Evolutionary conservation across 2,329 filamentous ascomycete species (phyloP).

Genomic region (Neonectria coccinea): DNA sequence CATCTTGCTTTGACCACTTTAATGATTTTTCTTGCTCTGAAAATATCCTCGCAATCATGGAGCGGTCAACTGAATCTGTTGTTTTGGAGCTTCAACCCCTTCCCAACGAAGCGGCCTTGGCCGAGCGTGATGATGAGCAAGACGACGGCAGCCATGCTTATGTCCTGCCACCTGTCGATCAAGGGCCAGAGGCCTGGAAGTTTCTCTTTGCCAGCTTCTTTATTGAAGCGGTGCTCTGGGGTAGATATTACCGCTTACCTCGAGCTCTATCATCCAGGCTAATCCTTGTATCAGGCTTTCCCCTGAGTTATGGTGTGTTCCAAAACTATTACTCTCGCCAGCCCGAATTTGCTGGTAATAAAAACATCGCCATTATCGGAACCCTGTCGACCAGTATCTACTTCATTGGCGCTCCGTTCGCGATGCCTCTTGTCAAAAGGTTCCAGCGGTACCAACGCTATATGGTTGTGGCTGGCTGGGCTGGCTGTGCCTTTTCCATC

Average conservation of each 20-base stretch:
- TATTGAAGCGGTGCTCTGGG: slow-evolving; percentile 43
- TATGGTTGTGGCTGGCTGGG: slow-evolving; percentile 27
- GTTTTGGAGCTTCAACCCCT: background rate
- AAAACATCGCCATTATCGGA: slow-evolving; percentile 30
- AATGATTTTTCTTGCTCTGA: background rate
- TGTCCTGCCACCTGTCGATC: slow-evolving; percentile 36
- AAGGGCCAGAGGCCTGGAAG: slow-evolving; percentile 37
- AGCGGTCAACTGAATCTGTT: background rate
- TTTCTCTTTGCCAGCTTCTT: slow-evolving; percentile 40
- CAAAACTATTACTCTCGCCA: slow-evolving; percentile 34
- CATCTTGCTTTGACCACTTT: background rate
- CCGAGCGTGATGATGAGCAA: slow-evolving; percentile 16
- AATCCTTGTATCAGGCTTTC: slow-evolving; percentile 25
- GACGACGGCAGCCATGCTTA: slow-evolving; percentile 27
- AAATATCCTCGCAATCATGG: background rate
- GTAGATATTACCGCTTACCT: slow-evolving; percentile 16
- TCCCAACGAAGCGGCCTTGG: background rate
- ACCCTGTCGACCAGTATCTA: slow-evolving; percentile 33
- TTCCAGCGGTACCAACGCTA: slow-evolving; percentile 32
- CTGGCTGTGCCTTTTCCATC: slow-evolving; percentile 28
- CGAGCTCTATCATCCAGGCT: background rate
- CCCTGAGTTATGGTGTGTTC: slow-evolving; percentile 35
- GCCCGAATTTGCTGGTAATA: slow-evolving; percentile 28
- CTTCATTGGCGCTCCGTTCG: slow-evolving; percentile 31
- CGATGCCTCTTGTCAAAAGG: slow-evolving; percentile 29